Evolutionary conservation across 1,284 basidiomycete species (phyloP).

Genomic region (Singerocomus rubriflavus): DNA sequence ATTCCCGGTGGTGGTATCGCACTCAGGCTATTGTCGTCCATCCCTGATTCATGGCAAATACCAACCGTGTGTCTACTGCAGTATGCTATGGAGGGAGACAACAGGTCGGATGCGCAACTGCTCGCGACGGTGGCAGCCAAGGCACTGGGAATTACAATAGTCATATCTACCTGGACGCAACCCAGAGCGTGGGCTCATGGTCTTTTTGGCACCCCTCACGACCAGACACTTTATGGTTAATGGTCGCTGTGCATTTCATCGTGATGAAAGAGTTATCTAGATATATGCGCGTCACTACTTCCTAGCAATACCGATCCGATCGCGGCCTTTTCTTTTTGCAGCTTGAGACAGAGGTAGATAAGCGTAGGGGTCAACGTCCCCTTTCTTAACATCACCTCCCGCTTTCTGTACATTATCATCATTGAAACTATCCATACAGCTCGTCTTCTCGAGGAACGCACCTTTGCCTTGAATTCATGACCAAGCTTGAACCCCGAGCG

Average conservation of each 20-base stretch:
- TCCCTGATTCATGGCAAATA: slow-evolving; percentile 53
- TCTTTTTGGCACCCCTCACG: slow-evolving; percentile 69
- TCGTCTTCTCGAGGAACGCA: slow-evolving; percentile 27
- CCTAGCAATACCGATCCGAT: slow-evolving; percentile 50
- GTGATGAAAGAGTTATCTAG: background rate
- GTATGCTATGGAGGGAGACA: slow-evolving; percentile 77
- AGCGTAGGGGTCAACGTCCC: slow-evolving; percentile 87
- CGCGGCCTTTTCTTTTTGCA: slow-evolving; percentile 59
- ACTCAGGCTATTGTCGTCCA: slow-evolving; percentile 57
- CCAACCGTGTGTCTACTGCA: slow-evolving; percentile 58
- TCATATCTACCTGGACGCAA: slow-evolving; percentile 46
- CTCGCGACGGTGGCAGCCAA: slow-evolving; percentile 55
- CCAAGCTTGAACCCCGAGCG: slow-evolving; percentile 66
- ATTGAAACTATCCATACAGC: background rate
- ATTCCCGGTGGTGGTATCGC: slow-evolving; percentile 77
- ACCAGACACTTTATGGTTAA: slow-evolving; percentile 67
- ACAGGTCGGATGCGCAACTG: slow-evolving; percentile 64
- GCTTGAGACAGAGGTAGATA: slow-evolving; percentile 85
- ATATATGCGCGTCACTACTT: slow-evolving; percentile 34
- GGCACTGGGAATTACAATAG: slow-evolving; percentile 41
- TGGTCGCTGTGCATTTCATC: background rate
- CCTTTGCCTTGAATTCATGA: slow-evolving; percentile 88
- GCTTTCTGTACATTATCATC: slow-evolving; percentile 60
- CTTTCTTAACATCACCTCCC: slow-evolving; percentile 88
- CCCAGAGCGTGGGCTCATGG: slow-evolving; percentile 66